A percentile compares a stretch with the other conserved stretches of the same genome.
phyloP scores from a whole-genome alignment of 257 asterid species.

The Salvia hispanica region DNA sequence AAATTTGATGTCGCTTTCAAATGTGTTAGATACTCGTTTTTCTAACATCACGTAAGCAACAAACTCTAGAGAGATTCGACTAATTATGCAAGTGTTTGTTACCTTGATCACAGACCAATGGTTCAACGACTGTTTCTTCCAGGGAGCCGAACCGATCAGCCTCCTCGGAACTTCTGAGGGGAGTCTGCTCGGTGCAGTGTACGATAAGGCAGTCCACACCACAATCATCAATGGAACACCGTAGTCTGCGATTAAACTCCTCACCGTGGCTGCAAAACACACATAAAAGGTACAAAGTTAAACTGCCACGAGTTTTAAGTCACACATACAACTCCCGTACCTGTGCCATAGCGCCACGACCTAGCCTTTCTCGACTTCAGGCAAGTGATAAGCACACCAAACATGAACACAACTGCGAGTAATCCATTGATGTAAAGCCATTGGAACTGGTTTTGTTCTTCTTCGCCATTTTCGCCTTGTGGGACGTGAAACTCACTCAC shows the following conservation, averaged over 20 bases:
- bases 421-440: conserved; percentile 61
- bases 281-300: neutral
- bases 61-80: neutral
- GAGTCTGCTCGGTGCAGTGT: conserved; percentile 39
- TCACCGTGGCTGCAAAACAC: conserved; percentile 38
- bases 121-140: conserved; percentile 46
- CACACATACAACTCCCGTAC: conserved; percentile 18
- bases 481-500: conserved; percentile 52
- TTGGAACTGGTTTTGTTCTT: conserved; percentile 38
- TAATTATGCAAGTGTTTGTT: neutral
- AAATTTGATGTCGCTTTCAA: conserved; percentile 11
- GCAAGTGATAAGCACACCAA: conserved; percentile 55
- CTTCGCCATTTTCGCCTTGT: conserved; percentile 44
- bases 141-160: conserved; percentile 48
- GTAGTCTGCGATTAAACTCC: conserved; percentile 57
- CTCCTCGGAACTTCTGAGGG: conserved; percentile 59
- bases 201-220: conserved; percentile 59
- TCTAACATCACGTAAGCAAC: neutral
- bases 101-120: conserved; percentile 62
- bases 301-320: neutral
- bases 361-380: conserved; percentile 50
- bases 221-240: conserved; percentile 63
- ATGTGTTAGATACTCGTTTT: neutral
- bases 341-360: conserved; percentile 63
- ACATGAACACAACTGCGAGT: conserved; percentile 48